Evolutionary conservation across 2,329 filamentous ascomycete genomes (phyloP), one percentile per base, ranked within the genome.

Genomic region (Colletotrichum ledebouriae): DNA sequence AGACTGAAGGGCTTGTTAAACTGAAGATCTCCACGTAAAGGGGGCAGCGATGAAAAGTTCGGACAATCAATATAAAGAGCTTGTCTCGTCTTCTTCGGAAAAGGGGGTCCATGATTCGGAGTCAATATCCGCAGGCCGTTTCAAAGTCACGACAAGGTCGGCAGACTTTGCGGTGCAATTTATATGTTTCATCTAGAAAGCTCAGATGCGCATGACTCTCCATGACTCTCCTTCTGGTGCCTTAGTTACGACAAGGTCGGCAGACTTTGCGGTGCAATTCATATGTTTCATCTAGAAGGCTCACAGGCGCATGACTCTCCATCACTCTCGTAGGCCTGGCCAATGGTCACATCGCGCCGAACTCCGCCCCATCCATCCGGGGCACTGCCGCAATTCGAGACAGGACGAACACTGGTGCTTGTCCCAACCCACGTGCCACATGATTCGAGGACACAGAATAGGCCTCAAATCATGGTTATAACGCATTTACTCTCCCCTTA

Each of bases 401-500:
- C 6, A 29, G 29, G 29, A 29, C 6, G 29, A 29, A 25, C 25
- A 25, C 25, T 25, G 25, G 25, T 25, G 4, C 25, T 25, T 25
- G 25, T 25, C 25, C 29, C 3, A 29, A 29, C 6, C 7, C 29
- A 29, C 29, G 29, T 29, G 29, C 29, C 7, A 29, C 29, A 29
- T 9, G 29, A 29, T 29, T 29, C 7, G 29, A 29, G 29, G 6
- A 9, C 4, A 29, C 6, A 29, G 6, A 29, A 6, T 6, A 6
- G 6, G 15, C n/a, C 11, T 33, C 12, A 13, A 33, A 4, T 6
- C 25, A 50, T 29, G 2, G n/a, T 11, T 6, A 11, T n/a, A 11
- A 33, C 6, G 11, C 11, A 15, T 34, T 34, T 46, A 69, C 42
- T 71, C 62, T 2, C 42, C 73, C 74, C 84, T 87, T 10, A 90